These are phyloP conservation scores for Gastrolobium bilobum DNA, from an alignment of 306 rosid genomes.

Conservation along the genomic window DNA sequence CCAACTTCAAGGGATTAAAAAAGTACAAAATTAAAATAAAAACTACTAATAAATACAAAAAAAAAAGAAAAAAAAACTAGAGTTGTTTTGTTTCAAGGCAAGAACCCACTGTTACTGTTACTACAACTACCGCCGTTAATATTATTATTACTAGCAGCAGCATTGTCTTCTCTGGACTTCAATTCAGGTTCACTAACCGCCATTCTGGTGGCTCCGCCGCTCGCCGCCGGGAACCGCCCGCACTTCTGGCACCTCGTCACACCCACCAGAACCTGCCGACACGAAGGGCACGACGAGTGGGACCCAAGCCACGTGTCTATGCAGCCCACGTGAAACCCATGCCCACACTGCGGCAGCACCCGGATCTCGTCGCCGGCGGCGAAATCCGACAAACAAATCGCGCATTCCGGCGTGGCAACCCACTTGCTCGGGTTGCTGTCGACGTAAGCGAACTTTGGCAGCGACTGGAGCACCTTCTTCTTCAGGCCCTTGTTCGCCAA, in stretches of 20 bases:
- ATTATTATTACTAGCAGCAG: neutral
- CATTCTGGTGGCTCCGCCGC: conserved; percentile 38
- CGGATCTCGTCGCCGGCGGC: conserved; percentile 75
- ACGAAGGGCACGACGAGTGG: conserved; percentile 84
- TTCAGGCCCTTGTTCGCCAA: conserved; percentile 75
- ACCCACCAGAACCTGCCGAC: conserved; percentile 71
- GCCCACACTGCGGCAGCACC: conserved; percentile 79
- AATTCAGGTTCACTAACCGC: conserved; percentile 39
- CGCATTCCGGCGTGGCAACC: conserved; percentile 72
- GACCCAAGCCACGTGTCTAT: conserved; percentile 81
- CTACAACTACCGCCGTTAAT: neutral
- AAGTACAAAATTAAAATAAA: neutral
- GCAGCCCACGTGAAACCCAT: conserved; percentile 71
- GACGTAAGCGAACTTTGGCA: conserved; percentile 69
- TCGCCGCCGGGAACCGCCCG: conserved; percentile 64
- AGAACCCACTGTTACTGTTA: conserved; percentile 40
- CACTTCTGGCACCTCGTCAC: conserved; percentile 75
- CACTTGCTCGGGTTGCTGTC: conserved; percentile 44
- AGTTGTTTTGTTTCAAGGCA: conserved; percentile 51
- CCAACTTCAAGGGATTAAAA: conserved; percentile 24
- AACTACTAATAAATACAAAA: conserved; percentile 40
- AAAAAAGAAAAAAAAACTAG: neutral
- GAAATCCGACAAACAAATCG: conserved; percentile 76
- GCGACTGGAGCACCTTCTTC: conserved; percentile 83
- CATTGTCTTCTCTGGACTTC: conserved; percentile 56